Evolutionary conservation across 176 grass and related monocot genomes (phyloP).

Genomic region (Phoenix roebelenii): DNA sequence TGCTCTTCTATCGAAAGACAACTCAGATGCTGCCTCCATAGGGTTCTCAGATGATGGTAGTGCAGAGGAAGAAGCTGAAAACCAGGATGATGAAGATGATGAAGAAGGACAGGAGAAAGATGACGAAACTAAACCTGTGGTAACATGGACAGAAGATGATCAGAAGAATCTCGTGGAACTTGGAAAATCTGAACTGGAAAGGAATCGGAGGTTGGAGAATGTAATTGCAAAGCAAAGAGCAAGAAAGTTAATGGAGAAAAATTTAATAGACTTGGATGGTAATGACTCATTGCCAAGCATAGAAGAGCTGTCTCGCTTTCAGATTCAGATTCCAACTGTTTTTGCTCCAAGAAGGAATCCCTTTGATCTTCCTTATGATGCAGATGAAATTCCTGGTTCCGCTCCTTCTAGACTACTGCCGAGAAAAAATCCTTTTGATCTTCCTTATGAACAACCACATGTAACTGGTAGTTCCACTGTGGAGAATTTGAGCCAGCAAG

Average conservation of each 20-base stretch:
- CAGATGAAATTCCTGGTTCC: slow-evolving; percentile 46
- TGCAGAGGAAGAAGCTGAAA: slow-evolving; percentile 21
- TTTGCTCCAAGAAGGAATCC: slow-evolving; percentile 29
- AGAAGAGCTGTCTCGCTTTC: slow-evolving; percentile 41
- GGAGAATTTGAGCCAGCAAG: slow-evolving; percentile 4
- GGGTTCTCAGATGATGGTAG: slow-evolving; percentile 13
- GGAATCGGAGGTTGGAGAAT: slow-evolving; percentile 16
- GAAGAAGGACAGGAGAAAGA: slow-evolving; percentile 11
- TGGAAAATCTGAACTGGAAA: slow-evolving; percentile 26
- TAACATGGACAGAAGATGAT: slow-evolving; percentile 19
- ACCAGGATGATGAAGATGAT: not conserved
- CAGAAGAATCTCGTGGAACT: slow-evolving; percentile 22
- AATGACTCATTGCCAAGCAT: slow-evolving; percentile 30
- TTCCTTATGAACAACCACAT: slow-evolving; percentile 28
- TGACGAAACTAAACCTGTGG: slow-evolving; percentile 8
- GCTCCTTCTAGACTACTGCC: slow-evolving; percentile 41
- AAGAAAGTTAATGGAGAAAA: slow-evolving; percentile 48
- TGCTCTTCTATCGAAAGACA: slow-evolving; percentile 13
- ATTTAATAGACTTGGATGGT: slow-evolving; percentile 35
- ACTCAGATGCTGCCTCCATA: slow-evolving; percentile 13
- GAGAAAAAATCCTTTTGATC: slow-evolving; percentile 30
- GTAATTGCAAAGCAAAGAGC: slow-evolving; percentile 31
- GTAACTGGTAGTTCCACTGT: slow-evolving; percentile 10
- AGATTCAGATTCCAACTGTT: slow-evolving; percentile 41
- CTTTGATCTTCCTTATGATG: slow-evolving; percentile 24